Percentiles rank a stretch among this genome's conserved stretches.
Conservation (phyloP, 345 rosid genomes). For the Citrus hindsii region DNA sequence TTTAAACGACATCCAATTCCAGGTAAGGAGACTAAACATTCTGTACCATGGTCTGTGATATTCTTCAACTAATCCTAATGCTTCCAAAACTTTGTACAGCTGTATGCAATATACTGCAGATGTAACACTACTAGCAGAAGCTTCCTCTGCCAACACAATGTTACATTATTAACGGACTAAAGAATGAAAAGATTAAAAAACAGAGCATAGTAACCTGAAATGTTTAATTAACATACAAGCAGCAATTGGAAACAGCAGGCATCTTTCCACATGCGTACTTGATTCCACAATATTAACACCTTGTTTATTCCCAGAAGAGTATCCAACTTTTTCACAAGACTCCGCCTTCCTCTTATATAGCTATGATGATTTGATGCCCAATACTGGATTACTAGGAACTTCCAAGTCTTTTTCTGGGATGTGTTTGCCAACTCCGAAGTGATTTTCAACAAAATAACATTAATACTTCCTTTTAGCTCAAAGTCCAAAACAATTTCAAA, state of each 20-base stretch:
- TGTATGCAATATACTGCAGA: neutral
- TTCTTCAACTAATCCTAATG: neutral
- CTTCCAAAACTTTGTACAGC: neutral
- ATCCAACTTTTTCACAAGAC: neutral
- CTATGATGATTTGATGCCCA: neutral
- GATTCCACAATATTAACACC: neutral
- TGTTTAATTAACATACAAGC: neutral
- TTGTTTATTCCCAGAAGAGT: neutral
- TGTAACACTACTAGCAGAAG: neutral
- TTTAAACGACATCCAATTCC: neutral
- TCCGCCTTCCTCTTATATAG: neutral
- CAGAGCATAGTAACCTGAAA: neutral
- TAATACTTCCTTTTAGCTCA: neutral
- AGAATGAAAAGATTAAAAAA: neutral
- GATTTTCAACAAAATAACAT: neutral
- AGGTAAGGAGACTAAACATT: neutral
- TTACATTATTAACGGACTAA: neutral
- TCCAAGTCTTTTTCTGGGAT: neutral
- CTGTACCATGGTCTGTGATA: neutral
- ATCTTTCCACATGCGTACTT: neutral
- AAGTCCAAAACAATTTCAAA: neutral
- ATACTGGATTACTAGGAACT: neutral
- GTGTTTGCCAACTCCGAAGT: neutral
- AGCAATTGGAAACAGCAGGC: neutral
- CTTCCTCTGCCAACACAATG: neutral